Evolutionary conservation across 768 basidiomycete genomes (phyloP).

Genomic region (Tricholoma sp.): DNA sequence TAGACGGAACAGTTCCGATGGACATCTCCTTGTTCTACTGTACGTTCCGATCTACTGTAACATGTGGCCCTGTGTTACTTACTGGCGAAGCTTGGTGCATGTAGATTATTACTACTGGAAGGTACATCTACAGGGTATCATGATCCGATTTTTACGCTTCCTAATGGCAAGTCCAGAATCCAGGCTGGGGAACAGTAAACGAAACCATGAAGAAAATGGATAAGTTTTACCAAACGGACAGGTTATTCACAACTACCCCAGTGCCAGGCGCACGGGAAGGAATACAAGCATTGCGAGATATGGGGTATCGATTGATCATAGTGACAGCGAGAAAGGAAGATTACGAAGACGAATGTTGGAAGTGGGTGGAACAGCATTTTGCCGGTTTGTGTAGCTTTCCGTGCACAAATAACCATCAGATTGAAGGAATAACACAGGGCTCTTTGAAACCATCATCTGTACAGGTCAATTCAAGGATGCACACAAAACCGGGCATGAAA

Average conservation of each 20-base stretch:
- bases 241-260: conserved; percentile 42
- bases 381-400: conserved; percentile 36
- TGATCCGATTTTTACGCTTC: background rate
- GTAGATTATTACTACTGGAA: conserved; percentile 77
- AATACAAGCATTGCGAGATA: conserved; percentile 43
- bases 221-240: conserved; percentile 50
- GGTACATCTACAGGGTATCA: conserved; percentile 24
- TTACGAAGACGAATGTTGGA: conserved; percentile 52
- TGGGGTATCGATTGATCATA: conserved; percentile 68
- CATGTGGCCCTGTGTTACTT: background rate
- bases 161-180: conserved; percentile 29
- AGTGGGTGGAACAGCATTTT: conserved; percentile 64
- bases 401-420: background rate
- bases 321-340: conserved; percentile 68
- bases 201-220: conserved; percentile 57
- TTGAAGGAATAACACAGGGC: conserved; percentile 20
- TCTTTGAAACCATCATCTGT: conserved; percentile 61
- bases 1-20: conserved; percentile 37
- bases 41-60: conserved; percentile 28
- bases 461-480: conserved; percentile 66
- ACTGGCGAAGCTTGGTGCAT: background rate
- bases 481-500: conserved; percentile 38
- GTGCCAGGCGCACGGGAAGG: conserved; percentile 62
- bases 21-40: conserved; percentile 55
- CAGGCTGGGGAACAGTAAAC: conserved; percentile 56